Evolutionary conservation across 1,284 basidiomycete genomes (phyloP), one percentile per base, ranked within the genome.

Genomic region (Exobasidium cylindrosporum): DNA sequence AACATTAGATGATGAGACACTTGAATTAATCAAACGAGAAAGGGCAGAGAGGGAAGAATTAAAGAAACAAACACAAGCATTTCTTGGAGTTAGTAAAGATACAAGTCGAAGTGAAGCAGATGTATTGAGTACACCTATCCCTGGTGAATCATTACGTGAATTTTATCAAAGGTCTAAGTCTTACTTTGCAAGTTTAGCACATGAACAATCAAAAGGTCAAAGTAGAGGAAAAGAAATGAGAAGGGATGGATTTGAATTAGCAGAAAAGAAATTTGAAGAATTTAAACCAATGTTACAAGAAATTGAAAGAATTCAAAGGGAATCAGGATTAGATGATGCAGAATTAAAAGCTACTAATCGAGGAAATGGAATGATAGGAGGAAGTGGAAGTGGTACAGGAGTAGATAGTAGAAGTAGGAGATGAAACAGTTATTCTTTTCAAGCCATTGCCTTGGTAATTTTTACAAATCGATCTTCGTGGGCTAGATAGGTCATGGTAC

Each of bases 281-380:
- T 77, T 78, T 67, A 77, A 75, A 46, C 77, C 77, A 0, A 62
- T 79, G 35, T 58, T 79, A 23, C 65, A 77, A 2, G 77, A 69
- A 80, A 89, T 95, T 4, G 91, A 92, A 76, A 87, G 85, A 60
- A 93, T 94, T 56, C 82, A 93, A 58, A 86, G 85, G 14, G 90
- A 92, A 70, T 91, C 92, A 0, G 92, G 91, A 1, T 81, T 95
- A 58, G 91, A 95, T 63, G 89, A 90, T 59, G 88, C 89, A 6
- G 92, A 92, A 65, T 88, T 90, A 82, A 83, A 81, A 62, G 70
- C 67, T 21, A 81, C 81, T 4, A 45, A 44, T 21, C 24, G 54
- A 5, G 53, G 30, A 2, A 31, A 46, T 32, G 35, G 35, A 7
- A 24, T 24, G 26, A 3, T 28, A 13, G 47, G 47, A 24, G 62